phyloP scores from a whole-genome alignment of 2,329 filamentous ascomycete genomes.

The Fusarium sp. region DNA sequence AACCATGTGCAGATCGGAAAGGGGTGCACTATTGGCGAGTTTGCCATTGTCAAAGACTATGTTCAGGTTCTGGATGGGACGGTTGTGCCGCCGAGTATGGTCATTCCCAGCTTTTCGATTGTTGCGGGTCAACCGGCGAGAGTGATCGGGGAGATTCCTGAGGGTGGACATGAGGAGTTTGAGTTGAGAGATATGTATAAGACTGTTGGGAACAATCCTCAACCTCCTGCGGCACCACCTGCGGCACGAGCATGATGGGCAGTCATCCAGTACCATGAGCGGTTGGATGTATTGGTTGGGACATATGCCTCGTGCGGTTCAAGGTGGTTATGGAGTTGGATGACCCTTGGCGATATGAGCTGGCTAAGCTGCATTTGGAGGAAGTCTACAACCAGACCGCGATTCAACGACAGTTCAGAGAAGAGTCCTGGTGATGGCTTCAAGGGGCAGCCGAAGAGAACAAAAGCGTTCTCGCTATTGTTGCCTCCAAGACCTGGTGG shows the following conservation, averaged over 20 bases:
- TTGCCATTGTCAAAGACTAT: constrained; percentile 94
- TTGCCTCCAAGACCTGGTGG: neutral
- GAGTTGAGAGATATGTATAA: constrained; percentile 74
- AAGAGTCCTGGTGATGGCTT: neutral
- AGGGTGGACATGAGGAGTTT: constrained; percentile 74
- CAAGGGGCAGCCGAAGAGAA: neutral
- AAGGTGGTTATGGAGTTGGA: neutral
- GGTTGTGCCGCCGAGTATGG: constrained; percentile 87
- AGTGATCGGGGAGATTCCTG: constrained; percentile 83
- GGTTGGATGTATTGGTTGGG: neutral
- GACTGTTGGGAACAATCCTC: constrained; percentile 69
- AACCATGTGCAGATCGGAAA: constrained; percentile 88
- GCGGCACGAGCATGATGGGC: constrained; percentile 38
- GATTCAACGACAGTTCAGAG: neutral
- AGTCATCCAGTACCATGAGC: neutral
- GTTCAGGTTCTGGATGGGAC: constrained; percentile 87
- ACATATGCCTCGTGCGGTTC: too few relatives aligned
- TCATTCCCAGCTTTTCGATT: constrained; percentile 90
- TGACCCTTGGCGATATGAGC: neutral
- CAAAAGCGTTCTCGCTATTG: too few relatives aligned
- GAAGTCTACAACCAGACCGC: neutral
- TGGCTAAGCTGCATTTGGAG: neutral
- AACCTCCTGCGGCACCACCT: constrained; percentile 47
- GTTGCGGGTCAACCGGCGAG: constrained; percentile 86
- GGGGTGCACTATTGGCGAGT: constrained; percentile 82